Conservation (phyloP, 805 yeast genomes). For the Yueomyces sp. region DNA sequence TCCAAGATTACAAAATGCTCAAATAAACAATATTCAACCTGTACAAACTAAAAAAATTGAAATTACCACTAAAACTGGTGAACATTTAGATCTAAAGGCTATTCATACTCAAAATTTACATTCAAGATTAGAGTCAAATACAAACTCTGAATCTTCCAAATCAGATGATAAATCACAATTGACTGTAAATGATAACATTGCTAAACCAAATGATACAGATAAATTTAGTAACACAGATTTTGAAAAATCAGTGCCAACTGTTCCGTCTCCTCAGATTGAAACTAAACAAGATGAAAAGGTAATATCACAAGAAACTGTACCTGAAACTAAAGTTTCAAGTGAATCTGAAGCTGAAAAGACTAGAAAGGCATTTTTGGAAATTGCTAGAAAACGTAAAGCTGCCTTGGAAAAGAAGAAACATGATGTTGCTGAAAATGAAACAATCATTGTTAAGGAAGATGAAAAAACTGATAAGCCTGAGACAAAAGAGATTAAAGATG, state of each 20-base stretch:
- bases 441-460: background rate
- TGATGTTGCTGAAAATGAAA: constrained; percentile 2
- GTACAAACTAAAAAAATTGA: constrained; percentile 9
- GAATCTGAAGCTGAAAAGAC: constrained; percentile 12
- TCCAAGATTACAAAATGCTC: background rate
- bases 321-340: background rate
- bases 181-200: no score
- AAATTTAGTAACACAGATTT: no score
- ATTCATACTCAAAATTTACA: constrained; percentile 1
- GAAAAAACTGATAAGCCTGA: constrained; percentile 1
- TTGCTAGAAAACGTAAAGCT: constrained; percentile 18
- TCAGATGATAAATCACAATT: background rate
- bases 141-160: no score
- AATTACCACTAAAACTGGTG: constrained; percentile 15
- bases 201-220: background rate
- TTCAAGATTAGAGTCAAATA: background rate
- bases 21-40: background rate
- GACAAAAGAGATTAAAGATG: background rate
- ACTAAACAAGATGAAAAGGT: background rate
- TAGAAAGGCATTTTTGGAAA: constrained; percentile 18
- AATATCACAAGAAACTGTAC: background rate
- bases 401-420: constrained; percentile 17
- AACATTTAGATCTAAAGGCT: constrained; percentile 11
- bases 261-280: background rate
- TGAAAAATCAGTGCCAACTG: no score